Conservation (phyloP, 192 early-diverging fungal species). For the Coemansia sp. region DNA sequence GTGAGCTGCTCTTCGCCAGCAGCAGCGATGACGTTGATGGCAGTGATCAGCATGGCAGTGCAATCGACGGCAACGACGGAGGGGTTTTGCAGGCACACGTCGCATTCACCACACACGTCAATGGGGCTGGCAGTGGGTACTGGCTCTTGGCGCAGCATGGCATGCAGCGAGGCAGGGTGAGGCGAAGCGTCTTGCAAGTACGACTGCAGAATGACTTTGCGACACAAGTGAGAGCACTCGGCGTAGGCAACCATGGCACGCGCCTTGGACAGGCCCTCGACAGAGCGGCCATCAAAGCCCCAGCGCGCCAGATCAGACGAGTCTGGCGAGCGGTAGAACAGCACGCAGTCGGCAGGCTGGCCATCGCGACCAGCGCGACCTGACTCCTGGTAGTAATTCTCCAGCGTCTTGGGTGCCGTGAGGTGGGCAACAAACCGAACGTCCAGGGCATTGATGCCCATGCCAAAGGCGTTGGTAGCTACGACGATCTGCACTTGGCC, state of each 20-base stretch:
- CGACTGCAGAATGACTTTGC: constrained; percentile 63
- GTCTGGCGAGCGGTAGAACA: constrained; percentile 71
- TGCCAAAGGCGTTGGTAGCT: constrained; percentile 59
- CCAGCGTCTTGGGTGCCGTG: constrained; percentile 56
- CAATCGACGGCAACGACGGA: constrained; percentile 56
- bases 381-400: constrained; percentile 76
- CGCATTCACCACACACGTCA: constrained; percentile 57
- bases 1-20: constrained; percentile 39
- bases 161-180: constrained; percentile 10
- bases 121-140: not conserved
- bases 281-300: constrained; percentile 60
- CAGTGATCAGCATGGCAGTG: constrained; percentile 31
- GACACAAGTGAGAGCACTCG: constrained; percentile 65
- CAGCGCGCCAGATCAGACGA: constrained; percentile 64
- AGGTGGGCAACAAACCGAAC: constrained; percentile 61
- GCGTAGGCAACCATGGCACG: constrained; percentile 67
- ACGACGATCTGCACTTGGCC: constrained; percentile 53
- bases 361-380: constrained; percentile 79
- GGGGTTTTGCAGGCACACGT: constrained; percentile 19
- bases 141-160: not conserved
- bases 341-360: constrained; percentile 65
- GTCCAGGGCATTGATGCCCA: constrained; percentile 59
- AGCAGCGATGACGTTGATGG: constrained; percentile 29
- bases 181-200: constrained; percentile 56
- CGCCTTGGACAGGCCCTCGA: constrained; percentile 63